Evolutionary conservation across 805 yeast genomes (phyloP).

Genomic region (Dipodascus albidus): DNA sequence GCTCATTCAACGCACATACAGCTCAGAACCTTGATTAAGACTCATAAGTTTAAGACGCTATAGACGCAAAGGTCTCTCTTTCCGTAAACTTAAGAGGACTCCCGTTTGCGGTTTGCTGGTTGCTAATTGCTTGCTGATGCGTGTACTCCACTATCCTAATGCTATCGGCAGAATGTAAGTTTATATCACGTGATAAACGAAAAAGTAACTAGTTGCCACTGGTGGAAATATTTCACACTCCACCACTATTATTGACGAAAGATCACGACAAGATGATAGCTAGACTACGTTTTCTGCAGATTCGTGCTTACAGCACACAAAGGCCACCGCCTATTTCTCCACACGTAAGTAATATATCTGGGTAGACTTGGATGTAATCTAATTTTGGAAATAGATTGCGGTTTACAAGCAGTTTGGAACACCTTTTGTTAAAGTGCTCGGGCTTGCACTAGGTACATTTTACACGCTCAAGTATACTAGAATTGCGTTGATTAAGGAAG

Average conservation of each 20-base stretch:
- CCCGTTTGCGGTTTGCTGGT: background rate
- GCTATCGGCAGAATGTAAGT: background rate
- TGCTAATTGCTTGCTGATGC: background rate
- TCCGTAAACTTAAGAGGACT: too few species aligned
- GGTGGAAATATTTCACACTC: too few species aligned
- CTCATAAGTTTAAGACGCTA: too few species aligned
- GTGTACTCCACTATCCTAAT: too few species aligned
- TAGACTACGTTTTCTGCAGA: background rate
- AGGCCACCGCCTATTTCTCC: background rate
- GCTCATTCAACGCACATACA: too few species aligned
- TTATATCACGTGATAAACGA: background rate
- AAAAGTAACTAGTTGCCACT: background rate
- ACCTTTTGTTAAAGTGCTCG: background rate
- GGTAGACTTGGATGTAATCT: too few species aligned
- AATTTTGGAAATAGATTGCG: background rate
- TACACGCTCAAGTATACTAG: background rate
- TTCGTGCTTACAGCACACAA: background rate
- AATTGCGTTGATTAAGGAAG: background rate
- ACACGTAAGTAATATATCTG: too few species aligned
- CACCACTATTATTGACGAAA: background rate
- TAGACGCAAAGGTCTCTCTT: too few species aligned
- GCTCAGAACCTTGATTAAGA: too few species aligned
- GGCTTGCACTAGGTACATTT: background rate
- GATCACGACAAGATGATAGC: too few species aligned
- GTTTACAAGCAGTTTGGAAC: conserved; percentile 1